phyloP scores from a whole-genome alignment of 805 yeast species.

The Starmerella bombicola region DNA sequence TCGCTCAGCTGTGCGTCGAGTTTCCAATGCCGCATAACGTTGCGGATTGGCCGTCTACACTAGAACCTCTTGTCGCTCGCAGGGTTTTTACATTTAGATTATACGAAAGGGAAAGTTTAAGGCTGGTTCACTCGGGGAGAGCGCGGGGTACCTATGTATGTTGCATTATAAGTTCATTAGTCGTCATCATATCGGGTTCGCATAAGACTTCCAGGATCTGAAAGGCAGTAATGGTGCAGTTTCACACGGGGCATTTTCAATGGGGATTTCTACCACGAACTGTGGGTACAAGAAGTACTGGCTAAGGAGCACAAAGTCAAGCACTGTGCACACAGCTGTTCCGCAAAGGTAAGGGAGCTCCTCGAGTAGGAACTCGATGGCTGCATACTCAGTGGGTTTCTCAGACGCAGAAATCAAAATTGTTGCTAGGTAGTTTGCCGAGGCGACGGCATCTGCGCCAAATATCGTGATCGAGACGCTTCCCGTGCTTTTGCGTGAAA shows the following conservation, averaged over 20 bases:
- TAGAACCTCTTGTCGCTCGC: too few species aligned
- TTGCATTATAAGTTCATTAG: too few species aligned
- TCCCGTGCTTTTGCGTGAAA: conserved; percentile 34
- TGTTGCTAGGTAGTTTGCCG: conserved; percentile 23
- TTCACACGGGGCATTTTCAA: neutral
- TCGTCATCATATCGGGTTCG: too few species aligned
- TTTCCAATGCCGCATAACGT: too few species aligned
- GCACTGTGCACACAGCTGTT: conserved; percentile 19
- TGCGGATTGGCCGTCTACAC: too few species aligned
- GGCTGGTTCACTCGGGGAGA: too few species aligned
- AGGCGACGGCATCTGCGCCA: conserved; percentile 24
- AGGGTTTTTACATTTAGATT: too few species aligned
- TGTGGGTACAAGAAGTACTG: conserved; percentile 24
- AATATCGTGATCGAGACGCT: conserved; percentile 25
- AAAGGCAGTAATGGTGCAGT: conserved; percentile 2
- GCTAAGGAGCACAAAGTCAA: conserved; percentile 23
- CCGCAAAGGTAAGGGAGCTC: conserved; percentile 27
- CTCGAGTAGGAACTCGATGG: conserved; percentile 22
- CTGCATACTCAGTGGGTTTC: conserved; percentile 8
- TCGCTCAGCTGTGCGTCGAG: too few species aligned
- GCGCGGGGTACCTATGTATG: too few species aligned
- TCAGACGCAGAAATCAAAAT: conserved; percentile 23
- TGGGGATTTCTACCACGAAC: conserved; percentile 6
- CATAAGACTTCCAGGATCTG: conserved; percentile 7
- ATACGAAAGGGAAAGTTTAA: too few species aligned